Conservation (phyloP, 1,284 basidiomycete genomes). For the Trichosporon asahii region DNA sequence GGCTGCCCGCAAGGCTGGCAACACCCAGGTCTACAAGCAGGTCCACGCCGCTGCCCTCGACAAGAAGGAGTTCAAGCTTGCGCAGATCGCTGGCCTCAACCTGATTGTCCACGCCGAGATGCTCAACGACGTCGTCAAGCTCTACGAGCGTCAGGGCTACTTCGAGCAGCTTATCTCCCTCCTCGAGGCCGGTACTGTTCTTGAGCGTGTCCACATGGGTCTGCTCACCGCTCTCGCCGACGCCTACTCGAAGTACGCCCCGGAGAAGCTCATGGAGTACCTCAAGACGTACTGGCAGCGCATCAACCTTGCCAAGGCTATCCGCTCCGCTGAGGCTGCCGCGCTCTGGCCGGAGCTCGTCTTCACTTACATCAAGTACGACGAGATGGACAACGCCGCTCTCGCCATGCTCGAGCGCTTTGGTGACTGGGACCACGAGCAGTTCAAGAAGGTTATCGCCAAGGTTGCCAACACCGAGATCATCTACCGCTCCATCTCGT, state of each 20-base stretch:
- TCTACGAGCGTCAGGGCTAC: slow-evolving; percentile 87
- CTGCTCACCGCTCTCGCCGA: slow-evolving; percentile 78
- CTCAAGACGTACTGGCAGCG: slow-evolving; percentile 95
- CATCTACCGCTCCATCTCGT: slow-evolving; percentile 57
- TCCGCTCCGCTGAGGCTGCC: slow-evolving; percentile 91
- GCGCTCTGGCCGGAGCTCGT: slow-evolving; percentile 99
- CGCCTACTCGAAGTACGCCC: slow-evolving; percentile 93
- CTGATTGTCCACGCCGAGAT: slow-evolving; percentile 80
- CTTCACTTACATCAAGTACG: slow-evolving; percentile 95
- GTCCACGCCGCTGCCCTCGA: slow-evolving; percentile 98
- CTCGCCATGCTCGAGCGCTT: slow-evolving; percentile 71
- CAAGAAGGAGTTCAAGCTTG: slow-evolving; percentile 93
- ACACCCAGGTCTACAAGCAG: slow-evolving; percentile 99
- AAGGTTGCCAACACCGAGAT: slow-evolving; percentile 98
- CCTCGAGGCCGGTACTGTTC: slow-evolving; percentile 88
- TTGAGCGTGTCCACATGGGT: slow-evolving; percentile 88
- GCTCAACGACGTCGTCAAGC: slow-evolving; percentile 71
- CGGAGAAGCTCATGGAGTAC: slow-evolving; percentile 97
- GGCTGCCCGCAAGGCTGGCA: slow-evolving; percentile 96
- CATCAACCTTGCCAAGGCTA: slow-evolving; percentile 78
- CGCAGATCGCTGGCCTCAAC: slow-evolving; percentile 97
- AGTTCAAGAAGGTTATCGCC: slow-evolving; percentile 85
- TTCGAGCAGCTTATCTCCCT: slow-evolving; percentile 91
- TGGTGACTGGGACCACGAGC: slow-evolving; percentile 97
- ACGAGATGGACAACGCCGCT: slow-evolving; percentile 51